Evolutionary conservation across 345 rosid genomes (phyloP), one percentile per base, ranked within the genome.

Genomic region (Lepidium africanum): DNA sequence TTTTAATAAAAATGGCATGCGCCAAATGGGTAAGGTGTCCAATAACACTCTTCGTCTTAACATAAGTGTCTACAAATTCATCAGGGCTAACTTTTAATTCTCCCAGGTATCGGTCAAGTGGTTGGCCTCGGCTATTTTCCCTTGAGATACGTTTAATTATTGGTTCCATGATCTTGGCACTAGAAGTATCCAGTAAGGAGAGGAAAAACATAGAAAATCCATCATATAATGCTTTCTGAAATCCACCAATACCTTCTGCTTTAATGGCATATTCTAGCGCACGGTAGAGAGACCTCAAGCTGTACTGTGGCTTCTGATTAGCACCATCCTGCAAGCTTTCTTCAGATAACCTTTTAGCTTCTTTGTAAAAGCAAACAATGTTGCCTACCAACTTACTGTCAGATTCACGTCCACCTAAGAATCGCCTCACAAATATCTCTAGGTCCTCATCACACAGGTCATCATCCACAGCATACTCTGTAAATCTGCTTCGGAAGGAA

Each of bases 241-340:
- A 81, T 46, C 82, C 83, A 50, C 83, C 88, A 54, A 70, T 78
- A 49, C 68, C 71, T 60, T 84, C 81, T 51, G 94, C 95, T 82
- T 81, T 80, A 63, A 77, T 88, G 21, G 82, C 84, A 79, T 82
- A 93, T 60, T 93, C 98, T 39, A 93, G 77, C 25, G 98, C 89
- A 51, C 97, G 90, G 67, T 84, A 93, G 21, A 93, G 87, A 75
- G 97, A 93, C 80, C 98, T 86, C 76, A 93, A 82, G 83, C 98
- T 93, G 71, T 84, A 93, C 67, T 90, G 95, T 63, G 97, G 96
- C 73, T 88, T 93, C 84, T 93, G 98, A 82, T 90, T 93, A 51
- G 97, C 98, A 53, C 98, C 98, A 85, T 93, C 98, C 81, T 90
- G 97, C 72, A 93, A 81, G 83, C 84, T 79, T 80, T 93, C 97